Conservation (phyloP, 371 early-diverging fungal genomes). For the Parasitella parasitica region DNA sequence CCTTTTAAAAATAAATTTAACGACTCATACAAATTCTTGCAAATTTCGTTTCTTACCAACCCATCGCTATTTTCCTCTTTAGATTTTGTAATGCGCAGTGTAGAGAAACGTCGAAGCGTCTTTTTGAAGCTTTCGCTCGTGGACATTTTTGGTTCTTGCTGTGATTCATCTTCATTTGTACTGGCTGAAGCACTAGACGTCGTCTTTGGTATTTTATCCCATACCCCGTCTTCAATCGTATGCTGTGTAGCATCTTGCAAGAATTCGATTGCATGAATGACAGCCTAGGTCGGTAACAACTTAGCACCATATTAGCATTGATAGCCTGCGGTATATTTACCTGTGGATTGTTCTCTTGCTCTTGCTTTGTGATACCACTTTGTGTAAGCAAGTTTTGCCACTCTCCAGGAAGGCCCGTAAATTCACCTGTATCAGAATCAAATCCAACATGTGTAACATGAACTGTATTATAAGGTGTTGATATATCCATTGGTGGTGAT, state of each 20-base stretch:
- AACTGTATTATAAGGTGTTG: slow-evolving; percentile 90
- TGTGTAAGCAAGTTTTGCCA: slow-evolving; percentile 86
- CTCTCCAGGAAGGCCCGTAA: slow-evolving; percentile 88
- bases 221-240: slow-evolving; percentile 61
- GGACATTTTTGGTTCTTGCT: not conserved
- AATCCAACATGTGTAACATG: slow-evolving; percentile 93
- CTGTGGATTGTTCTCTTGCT: slow-evolving; percentile 92
- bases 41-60: not conserved
- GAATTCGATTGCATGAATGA: slow-evolving; percentile 93
- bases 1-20: no score
- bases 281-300: slow-evolving; percentile 53
- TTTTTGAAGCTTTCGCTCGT: not conserved
- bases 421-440: slow-evolving; percentile 82
- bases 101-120: slow-evolving; percentile 13
- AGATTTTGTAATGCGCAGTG: slow-evolving; percentile 19
- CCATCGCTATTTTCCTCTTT: slow-evolving; percentile 1
- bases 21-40: no score
- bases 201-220: slow-evolving; percentile 74
- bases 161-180: not conserved
- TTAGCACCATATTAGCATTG: not conserved
- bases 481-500: slow-evolving; percentile 65
- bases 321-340: not conserved
- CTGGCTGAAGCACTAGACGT: not conserved
- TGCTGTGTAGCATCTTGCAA: slow-evolving; percentile 59
- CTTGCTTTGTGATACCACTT: slow-evolving; percentile 90